phyloP scores from a whole-genome alignment of 2,329 filamentous ascomycete genomes.

The Thelonectria rubi region DNA sequence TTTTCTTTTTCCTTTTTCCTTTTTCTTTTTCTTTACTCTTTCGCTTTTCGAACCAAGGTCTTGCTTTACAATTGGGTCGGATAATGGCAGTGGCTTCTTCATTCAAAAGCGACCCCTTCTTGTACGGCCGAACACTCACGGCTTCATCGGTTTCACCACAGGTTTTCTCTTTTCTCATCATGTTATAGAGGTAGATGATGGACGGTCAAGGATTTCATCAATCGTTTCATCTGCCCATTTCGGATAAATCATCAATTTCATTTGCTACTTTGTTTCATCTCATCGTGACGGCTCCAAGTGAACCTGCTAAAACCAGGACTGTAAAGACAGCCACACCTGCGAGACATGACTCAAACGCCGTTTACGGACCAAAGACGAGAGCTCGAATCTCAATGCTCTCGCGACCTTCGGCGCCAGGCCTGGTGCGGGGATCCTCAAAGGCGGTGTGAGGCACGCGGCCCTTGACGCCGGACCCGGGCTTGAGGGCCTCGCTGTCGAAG shows the following conservation, averaged over 20 bases:
- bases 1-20: slow-evolving; percentile 13
- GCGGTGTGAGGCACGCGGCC: slow-evolving; percentile 77
- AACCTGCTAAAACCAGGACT: background rate
- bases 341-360: background rate
- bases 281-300: slow-evolving; percentile 1
- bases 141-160: background rate
- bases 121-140: slow-evolving; percentile 14
- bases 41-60: background rate
- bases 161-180: slow-evolving; percentile 24
- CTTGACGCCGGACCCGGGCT: slow-evolving; percentile 59
- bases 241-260: slow-evolving; percentile 3
- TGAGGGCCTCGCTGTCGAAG: slow-evolving; percentile 72
- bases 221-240: slow-evolving; percentile 1
- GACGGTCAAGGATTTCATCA: slow-evolving; percentile 28
- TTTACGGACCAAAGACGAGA: slow-evolving; percentile 77
- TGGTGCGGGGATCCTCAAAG: slow-evolving; percentile 79
- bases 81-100: slow-evolving; percentile 18
- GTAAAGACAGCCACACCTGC: background rate
- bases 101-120: background rate
- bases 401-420: slow-evolving; percentile 72
- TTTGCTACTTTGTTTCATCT: slow-evolving; percentile 2
- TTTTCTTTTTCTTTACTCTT: background rate
- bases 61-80: background rate
- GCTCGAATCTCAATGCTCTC: slow-evolving; percentile 92
- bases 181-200: slow-evolving; percentile 34